Base-by-base conservation (phyloP, 495 filamentous ascomycete species). In the Podospora didyma region DNA sequence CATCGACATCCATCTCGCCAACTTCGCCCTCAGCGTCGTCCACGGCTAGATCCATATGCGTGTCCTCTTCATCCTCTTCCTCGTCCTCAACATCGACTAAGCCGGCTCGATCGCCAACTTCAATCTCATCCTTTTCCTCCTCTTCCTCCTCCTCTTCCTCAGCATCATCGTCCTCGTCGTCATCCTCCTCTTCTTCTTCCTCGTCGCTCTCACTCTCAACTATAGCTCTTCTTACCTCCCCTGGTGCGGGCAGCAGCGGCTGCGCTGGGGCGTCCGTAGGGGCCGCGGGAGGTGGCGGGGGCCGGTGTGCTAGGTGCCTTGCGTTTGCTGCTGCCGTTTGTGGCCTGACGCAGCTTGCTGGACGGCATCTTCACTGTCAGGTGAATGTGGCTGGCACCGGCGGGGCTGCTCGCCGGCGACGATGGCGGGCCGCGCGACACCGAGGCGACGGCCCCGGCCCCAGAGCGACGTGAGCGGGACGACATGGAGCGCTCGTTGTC, bases 291-390 rank as follows among this genome's bases (percentile, higher is more conserved):
- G 70, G 55, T 62, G 60, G 57, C 56, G 45, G 54, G 53, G 46
- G 61, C 59, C 44, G 37, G 17, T 11, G 63, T 66, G 21, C 60
- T 65, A 9, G 61, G 14, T 14, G 54, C 42, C 39, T 53, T 55
- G 46, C 59, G 46, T 53, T 59, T 67, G 46, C 82, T 67, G 46
- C 82, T 64, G 51, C 71, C 73, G 45, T 76, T 79, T 22, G 86
- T 92, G 14, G 84, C 88, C 69, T 95, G 86, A 34, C 89, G 86
- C 51, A 94, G 79, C 76, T 89, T 94, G 74, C 79, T 88, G 28
- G 89, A 82, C 6, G 89, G 85, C 65, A 93, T 86, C 75, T 91
- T 96, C 62, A 96, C 85, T 26, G 87, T 95, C 47, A 96, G 75
- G 68, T 83, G 83, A 52, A 93, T 82, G 56, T 88, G 82, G 57